Base-by-base conservation (phyloP, 2,329 filamentous ascomycete species). In the Sporothrix pallida region DNA sequence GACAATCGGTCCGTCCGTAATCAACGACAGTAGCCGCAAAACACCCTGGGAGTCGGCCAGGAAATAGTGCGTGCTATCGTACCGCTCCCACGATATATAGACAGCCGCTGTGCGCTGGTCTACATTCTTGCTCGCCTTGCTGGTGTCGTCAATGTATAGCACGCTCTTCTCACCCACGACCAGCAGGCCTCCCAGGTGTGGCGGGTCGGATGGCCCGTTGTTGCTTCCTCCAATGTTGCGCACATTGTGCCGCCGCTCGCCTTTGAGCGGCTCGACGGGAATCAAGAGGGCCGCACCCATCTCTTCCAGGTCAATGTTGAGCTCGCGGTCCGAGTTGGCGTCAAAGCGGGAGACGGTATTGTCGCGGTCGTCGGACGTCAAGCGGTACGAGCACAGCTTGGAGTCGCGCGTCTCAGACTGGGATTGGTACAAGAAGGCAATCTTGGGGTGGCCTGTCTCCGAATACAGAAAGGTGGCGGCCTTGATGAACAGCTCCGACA, bases 21-120 rank as follows among this genome's bases (percentile, higher is more conserved):
- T 82, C 13, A 99, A 88, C 80, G 94, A 94, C 52, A 99, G 84
- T n/a, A 98, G 84, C 79, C 95, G 94, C 31, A 99, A 82, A 69
- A 88, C 88, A 17, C 96, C 95, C 79, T 96, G 98, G 78, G 98
- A 94, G 80, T 99, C 96, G 1, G 92, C 94, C 2, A 99, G 83
- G n/a, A 98, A 86, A 83, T 94, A 98, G 78, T 92, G 88, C 54
- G 92, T 91, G 31, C 90, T 89, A 78, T 98, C 93, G 70, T 96
- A 90, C 78, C 91, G 89, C 75, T 93, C 92, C 95, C 95, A 99
- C 1, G 94, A 90, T n/a, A 96, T 92, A 78, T 97, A 98, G 50
- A 97, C 91, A 2, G 92, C 94, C 0, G 94, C 89, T 73, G 95
- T 90, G 0, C 89, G 85, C 2, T 98, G 83, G 0, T 86, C 83